Percentiles rank a stretch among this genome's conserved stretches.
Conservation (phyloP, 2,329 filamentous ascomycete species). For the Onygenales sp. region DNA sequence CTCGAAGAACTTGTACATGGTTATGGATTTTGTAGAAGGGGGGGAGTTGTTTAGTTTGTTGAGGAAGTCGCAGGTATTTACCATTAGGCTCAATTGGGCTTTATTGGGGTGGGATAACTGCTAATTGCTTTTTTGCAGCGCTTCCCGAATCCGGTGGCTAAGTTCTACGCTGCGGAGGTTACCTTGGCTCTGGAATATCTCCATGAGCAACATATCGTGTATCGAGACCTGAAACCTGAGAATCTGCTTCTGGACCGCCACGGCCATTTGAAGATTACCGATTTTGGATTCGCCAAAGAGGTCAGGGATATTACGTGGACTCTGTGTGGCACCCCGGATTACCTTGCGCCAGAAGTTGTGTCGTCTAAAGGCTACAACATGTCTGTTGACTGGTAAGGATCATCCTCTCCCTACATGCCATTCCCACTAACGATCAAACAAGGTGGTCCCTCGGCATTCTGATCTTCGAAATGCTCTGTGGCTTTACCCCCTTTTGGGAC, state of each 20-base stretch:
- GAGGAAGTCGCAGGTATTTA: slow-evolving; percentile 75
- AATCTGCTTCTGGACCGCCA: slow-evolving; percentile 86
- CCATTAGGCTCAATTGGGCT: neutral
- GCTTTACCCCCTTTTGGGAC: slow-evolving; percentile 99
- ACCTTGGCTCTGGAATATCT: slow-evolving; percentile 92
- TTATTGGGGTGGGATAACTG: slow-evolving; percentile 3
- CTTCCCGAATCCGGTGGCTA: slow-evolving; percentile 96
- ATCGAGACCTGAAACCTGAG: slow-evolving; percentile 93
- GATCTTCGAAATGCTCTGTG: slow-evolving; percentile 99
- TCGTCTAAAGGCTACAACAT: slow-evolving; percentile 99
- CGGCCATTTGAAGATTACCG: slow-evolving; percentile 91
- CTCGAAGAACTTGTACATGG: slow-evolving; percentile 94
- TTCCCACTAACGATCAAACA: slow-evolving; percentile 1
- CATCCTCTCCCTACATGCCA: slow-evolving; percentile 5
- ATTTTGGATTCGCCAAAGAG: slow-evolving; percentile 97
- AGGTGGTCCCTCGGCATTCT: slow-evolving; percentile 98
- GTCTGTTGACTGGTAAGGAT: slow-evolving; percentile 87
- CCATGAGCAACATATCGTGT: slow-evolving; percentile 92
- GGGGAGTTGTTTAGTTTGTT: slow-evolving; percentile 94
- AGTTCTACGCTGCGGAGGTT: slow-evolving; percentile 97
- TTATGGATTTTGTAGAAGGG: slow-evolving; percentile 99
- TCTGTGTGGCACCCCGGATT: slow-evolving; percentile 92
- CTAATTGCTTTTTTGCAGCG: slow-evolving; percentile 48
- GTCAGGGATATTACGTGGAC: slow-evolving; percentile 99
- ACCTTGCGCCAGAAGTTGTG: slow-evolving; percentile 95